A percentile compares a stretch with the other conserved stretches of the same genome.
phyloP scores from a whole-genome alignment of 1,284 basidiomycete genomes.

The Sporisorium scitamineum region DNA sequence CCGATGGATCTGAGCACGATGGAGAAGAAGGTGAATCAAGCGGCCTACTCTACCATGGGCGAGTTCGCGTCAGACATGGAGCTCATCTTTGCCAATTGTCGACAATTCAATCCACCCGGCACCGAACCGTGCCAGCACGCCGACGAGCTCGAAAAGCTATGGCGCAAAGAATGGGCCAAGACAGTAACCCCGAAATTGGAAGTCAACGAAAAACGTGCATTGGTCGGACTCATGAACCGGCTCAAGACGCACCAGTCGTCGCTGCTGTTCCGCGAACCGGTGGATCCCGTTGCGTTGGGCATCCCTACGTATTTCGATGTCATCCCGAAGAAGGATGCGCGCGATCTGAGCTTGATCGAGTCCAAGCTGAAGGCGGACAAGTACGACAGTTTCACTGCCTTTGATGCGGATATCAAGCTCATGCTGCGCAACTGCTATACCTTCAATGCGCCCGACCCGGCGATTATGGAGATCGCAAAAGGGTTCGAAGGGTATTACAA shows the following conservation, averaged over 20 bases:
- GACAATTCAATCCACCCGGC: conserved; percentile 72
- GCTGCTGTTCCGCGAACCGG: conserved; percentile 75
- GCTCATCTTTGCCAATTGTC: conserved; percentile 83
- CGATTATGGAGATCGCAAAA: conserved; percentile 74
- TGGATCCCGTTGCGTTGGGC: conserved; percentile 75
- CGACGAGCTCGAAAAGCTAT: conserved; percentile 81
- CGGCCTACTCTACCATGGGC: conserved; percentile 58
- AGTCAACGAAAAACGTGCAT: conserved; percentile 82
- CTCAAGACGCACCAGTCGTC: conserved; percentile 55
- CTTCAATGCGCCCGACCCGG: conserved; percentile 85
- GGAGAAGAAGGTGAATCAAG: conserved; percentile 72
- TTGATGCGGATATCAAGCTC: conserved; percentile 84
- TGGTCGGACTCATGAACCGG: conserved; percentile 80
- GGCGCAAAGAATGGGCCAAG: conserved; percentile 85
- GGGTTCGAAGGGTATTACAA: conserved; percentile 69
- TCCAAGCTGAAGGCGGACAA: conserved; percentile 84
- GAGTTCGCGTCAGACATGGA: conserved; percentile 84
- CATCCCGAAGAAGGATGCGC: conserved; percentile 84
- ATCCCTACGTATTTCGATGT: conserved; percentile 87
- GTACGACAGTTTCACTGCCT: conserved; percentile 80
- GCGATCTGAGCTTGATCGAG: conserved; percentile 86
- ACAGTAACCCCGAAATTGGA: conserved; percentile 80
- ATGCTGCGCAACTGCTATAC: conserved; percentile 87
- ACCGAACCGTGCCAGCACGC: conserved; percentile 82
- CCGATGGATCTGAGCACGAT: conserved; percentile 98